Evolutionary conservation across 73 alveolate genomes (phyloP), one percentile per base, ranked within the genome.

Genomic region (Symbiodinium pilosum): DNA sequence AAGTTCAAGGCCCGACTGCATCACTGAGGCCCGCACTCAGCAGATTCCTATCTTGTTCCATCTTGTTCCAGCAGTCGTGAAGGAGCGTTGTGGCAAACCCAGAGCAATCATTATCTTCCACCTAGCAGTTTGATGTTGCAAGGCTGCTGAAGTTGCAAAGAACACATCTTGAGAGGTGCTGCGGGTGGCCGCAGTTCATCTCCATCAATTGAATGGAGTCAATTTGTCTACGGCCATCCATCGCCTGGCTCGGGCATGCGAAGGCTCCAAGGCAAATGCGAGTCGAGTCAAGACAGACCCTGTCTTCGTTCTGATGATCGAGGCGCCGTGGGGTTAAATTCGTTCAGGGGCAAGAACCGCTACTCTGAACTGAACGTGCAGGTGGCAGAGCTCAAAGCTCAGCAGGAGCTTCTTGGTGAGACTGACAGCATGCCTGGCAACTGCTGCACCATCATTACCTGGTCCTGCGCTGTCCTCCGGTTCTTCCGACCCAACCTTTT

Each of bases 241-340:
- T 38, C 81, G 81, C 81, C 81, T 64, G 39, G 81, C 81, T 24
- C 81, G 81, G 9, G 81, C 81, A 64, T 64, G 81, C 81, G 81
- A 64, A 64, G 81, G 81, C 39, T 64, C 38, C 81, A 64, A 64
- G 34, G 81, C 81, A 64, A 26, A 3, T 9, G 81, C 81, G 12
- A 64, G 30, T 64, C 81, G 81, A 34, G 38, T 64, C 39, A 64
- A 64, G 38, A 28, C 81, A n/a, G 77, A 64, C 36, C 77, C 77
- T 64, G 34, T 64, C 9, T 64, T 64, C 81, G 39, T 64, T 18
- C 81, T 64, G 21, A 64, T 64, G 81, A 26, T 64, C 38, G 81
- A 64, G 81, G 77, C 36, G 14, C 14, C 59, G 6, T 47, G 59
- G 59, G 6, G 59, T 47, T 47, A n/a, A n/a, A n/a, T n/a, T n/a